Percentiles rank a stretch among this genome's conserved stretches.
Evolutionary conservation across 495 filamentous ascomycete genomes (phyloP).

Genomic region (Aspergillus kassunensis): DNA sequence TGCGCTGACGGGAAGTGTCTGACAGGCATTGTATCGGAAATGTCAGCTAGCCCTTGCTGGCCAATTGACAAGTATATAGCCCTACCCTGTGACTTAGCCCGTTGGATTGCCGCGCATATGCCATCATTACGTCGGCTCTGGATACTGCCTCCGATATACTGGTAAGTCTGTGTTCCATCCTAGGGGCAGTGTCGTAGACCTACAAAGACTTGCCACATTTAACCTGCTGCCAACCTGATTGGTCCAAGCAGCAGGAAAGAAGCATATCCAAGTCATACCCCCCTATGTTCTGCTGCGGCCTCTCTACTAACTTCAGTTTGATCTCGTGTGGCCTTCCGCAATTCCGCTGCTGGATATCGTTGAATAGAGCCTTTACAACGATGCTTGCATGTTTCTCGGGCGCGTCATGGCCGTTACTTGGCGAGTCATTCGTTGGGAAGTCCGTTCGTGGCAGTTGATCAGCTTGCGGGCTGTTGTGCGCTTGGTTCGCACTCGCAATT

Average conservation of each 20-base stretch:
- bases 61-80: background rate
- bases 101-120: slow-evolving; percentile 1
- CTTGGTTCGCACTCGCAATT: background rate
- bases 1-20: background rate
- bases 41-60: background rate
- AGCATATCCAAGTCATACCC: background rate
- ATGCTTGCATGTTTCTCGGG: background rate
- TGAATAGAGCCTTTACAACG: background rate
- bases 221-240: background rate
- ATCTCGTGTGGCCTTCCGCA: slow-evolving; percentile 3
- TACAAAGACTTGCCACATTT: background rate
- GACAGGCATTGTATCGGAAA: background rate
- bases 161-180: no score
- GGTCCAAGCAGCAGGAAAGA: background rate
- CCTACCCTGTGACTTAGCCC: background rate
- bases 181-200: background rate
- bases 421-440: no score
- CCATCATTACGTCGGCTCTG: background rate
- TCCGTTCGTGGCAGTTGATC: no score
- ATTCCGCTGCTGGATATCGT: background rate
- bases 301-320: background rate
- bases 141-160: background rate
- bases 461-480: no score
- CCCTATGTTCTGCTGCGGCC: background rate
- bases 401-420: background rate